Evolutionary conservation across 192 early-diverging fungal species (phyloP), one percentile per base, ranked within the genome.

Genomic region (Linnemannia hyalina): DNA sequence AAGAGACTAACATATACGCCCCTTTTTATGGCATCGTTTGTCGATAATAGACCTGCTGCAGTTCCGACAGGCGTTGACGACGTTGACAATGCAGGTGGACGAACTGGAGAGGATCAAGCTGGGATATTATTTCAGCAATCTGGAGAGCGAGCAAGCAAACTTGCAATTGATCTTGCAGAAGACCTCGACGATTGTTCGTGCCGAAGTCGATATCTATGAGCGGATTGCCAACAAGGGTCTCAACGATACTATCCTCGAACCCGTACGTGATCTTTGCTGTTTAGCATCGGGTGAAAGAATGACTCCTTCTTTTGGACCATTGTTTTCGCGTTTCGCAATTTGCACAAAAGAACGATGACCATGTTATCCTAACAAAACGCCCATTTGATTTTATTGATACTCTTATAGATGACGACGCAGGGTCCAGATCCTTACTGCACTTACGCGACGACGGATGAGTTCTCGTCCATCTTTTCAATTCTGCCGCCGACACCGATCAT

Each of bases 201-300:
- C 89, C 22, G 86, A 91, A 70, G 89, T 90, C 5, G 91, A 91
- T 74, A 87, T 91, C 18, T 89, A 85, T 38, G 91, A 91, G 69
- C 69, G 88, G 11, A 87, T 91, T 20, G 82, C 88, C 20, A 88
- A 74, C 74, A 91, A 91, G 65, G 91, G 91, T 15, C 42, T 91
- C 22, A 88, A 84, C n/a, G 91, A 91, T 73, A 74, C 83, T n/a
- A 85, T 88, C 35, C 74, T 91, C 38, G 91, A 91, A 57, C 81
- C 77, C 3, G 90, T 89, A 88, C 32, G 77, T 75, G 77, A 68
- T 68, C 7, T 42, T 46, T 22, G 6, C 23, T n/a, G 4, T 32
- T 18, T 16, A 5, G 15, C 42, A 29, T 68, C 29, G 60, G 60
- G 10, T 15, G 29, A 32, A 35, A 65, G 22, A 29, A 52, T 46